A percentile compares a stretch with the other conserved stretches of the same genome.
Evolutionary conservation across 306 rosid genomes (phyloP).

Genomic region (Prunus davidiana): DNA sequence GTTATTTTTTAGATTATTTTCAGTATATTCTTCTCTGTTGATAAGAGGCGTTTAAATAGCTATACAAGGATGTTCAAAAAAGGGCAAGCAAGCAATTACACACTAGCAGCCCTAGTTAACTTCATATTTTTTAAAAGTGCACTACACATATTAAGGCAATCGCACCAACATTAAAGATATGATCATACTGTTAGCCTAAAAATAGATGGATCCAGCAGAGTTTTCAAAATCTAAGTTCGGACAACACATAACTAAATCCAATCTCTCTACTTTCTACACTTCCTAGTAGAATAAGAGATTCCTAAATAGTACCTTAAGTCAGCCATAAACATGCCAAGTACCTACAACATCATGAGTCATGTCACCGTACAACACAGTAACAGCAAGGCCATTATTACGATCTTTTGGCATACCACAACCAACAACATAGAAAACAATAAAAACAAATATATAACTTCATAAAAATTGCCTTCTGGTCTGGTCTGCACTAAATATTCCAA

Average conservation of each 20-base stretch:
- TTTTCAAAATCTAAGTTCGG: no score
- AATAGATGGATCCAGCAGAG: no score
- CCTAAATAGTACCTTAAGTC: no score
- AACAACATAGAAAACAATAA: neutral
- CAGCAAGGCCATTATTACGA: neutral
- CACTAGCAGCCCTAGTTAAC: neutral
- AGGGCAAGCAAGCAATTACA: neutral
- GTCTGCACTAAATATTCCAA: neutral
- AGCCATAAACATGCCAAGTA: neutral
- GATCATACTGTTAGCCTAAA: neutral
- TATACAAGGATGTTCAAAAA: neutral
- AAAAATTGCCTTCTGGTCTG: neutral
- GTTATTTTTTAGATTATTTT: neutral
- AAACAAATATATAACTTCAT: neutral
- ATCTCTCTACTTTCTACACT: no score
- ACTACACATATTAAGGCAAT: neutral
- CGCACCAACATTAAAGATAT: neutral
- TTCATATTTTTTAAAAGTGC: neutral
- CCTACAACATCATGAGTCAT: neutral
- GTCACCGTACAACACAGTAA: neutral
- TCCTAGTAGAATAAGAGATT: no score
- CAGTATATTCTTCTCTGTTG: neutral
- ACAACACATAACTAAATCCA: no score
- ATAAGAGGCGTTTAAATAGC: neutral
- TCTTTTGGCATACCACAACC: neutral